A percentile compares a stretch with the other conserved stretches of the same genome.
Evolutionary conservation across 192 early-diverging fungal genomes (phyloP).

Genomic region (Kickxella alabastrina): DNA sequence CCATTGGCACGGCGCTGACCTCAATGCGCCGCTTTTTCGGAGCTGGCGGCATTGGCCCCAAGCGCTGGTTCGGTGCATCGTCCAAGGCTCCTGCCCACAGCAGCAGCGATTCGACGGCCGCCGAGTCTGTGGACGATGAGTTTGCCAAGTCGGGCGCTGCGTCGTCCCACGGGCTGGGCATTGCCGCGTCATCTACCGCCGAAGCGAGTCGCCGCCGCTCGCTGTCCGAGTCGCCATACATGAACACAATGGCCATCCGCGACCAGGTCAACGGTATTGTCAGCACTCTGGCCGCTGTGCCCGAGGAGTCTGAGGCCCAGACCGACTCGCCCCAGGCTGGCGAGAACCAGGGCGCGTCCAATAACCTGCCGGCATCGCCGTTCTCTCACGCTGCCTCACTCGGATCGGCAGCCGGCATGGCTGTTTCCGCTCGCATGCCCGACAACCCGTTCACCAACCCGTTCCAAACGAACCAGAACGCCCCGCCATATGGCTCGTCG

Average conservation of each 20-base stretch:
- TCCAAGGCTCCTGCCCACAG: slow-evolving; percentile 12
- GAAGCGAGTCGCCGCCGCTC: slow-evolving; percentile 39
- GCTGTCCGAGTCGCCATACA: slow-evolving; percentile 47
- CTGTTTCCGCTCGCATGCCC: not conserved
- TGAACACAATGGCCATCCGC: slow-evolving; percentile 30
- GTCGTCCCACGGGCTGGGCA: slow-evolving; percentile 19
- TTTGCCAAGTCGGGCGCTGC: not conserved
- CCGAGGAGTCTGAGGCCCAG: slow-evolving; percentile 35
- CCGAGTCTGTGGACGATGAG: slow-evolving; percentile 9
- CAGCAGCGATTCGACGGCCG: slow-evolving; percentile 29
- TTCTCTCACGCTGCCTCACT: slow-evolving; percentile 43
- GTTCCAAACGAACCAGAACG: slow-evolving; percentile 22
- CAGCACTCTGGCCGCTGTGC: slow-evolving; percentile 30
- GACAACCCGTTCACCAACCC: slow-evolving; percentile 33
- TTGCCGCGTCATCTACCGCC: slow-evolving; percentile 8
- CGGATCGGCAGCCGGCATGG: slow-evolving; percentile 16
- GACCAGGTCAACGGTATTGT: slow-evolving; percentile 23
- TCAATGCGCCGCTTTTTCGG: slow-evolving; percentile 48
- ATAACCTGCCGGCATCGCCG: slow-evolving; percentile 21
- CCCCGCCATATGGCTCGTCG: slow-evolving; percentile 39
- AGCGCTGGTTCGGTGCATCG: slow-evolving; percentile 41
- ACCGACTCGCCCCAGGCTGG: not conserved
- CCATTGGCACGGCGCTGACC: slow-evolving; percentile 42
- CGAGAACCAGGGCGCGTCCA: not conserved
- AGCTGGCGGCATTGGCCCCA: slow-evolving; percentile 9